A percentile compares a stretch with the other conserved stretches of the same genome.
phyloP scores from a whole-genome alignment of 106 monocot genomes.

The Acorus calamus region DNA sequence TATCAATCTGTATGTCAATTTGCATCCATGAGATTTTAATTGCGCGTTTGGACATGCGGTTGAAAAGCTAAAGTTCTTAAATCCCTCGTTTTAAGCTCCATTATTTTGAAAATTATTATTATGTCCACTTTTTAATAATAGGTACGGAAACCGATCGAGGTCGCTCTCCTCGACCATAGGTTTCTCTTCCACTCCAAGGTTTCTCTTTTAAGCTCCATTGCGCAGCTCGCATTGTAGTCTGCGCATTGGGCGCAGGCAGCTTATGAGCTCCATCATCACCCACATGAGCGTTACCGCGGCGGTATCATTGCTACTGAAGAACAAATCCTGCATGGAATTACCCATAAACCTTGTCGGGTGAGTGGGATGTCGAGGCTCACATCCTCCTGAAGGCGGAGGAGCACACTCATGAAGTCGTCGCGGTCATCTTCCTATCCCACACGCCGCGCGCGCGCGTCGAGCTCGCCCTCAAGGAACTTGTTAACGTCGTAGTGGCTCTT shows the following conservation, averaged over 20 bases:
- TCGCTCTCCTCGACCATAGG: not conserved
- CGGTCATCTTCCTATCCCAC: not conserved
- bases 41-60: too few relatives aligned
- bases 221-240: slow-evolving; percentile 21
- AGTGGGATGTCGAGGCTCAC: not conserved
- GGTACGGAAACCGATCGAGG: not conserved
- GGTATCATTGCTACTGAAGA: slow-evolving; percentile 17
- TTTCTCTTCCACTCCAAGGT: not conserved
- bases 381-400: slow-evolving; percentile 10
- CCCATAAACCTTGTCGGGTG: not conserved
- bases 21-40: too few relatives aligned
- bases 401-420: slow-evolving; percentile 1
- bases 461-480: slow-evolving; percentile 9
- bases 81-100: not conserved
- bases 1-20: too few relatives aligned
- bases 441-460: slow-evolving; percentile 12
- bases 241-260: slow-evolving; percentile 9
- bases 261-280: slow-evolving; percentile 20
- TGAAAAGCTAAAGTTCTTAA: too few relatives aligned
- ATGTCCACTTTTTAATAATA: not conserved
- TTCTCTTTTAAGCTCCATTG: not conserved
- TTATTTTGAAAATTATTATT: too few relatives aligned
- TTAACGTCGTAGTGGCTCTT: slow-evolving; percentile 10
- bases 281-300: slow-evolving; percentile 9
- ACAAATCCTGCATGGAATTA: slow-evolving; percentile 15